These are phyloP conservation scores for Stereocaulon alpinum DNA, from an alignment of 495 filamentous ascomycete genomes.

Conservation along the genomic window DNA sequence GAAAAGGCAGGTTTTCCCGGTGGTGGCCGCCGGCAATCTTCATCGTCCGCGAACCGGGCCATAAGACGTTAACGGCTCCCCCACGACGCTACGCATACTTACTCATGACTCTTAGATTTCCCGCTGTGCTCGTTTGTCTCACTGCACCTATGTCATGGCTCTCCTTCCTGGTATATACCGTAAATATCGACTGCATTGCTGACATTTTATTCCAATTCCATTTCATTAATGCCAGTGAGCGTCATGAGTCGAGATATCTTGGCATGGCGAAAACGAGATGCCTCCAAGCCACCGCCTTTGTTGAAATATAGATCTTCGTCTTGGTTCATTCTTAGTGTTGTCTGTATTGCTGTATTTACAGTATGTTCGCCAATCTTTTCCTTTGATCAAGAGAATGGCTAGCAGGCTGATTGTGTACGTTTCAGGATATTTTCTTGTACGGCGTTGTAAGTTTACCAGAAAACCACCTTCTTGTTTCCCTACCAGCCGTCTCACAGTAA, in stretches of 20 bases:
- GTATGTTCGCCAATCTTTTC: slow-evolving; percentile 19
- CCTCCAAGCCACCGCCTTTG: slow-evolving; percentile 11
- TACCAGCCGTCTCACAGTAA: slow-evolving; percentile 4
- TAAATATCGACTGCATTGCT: no score
- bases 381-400: neutral
- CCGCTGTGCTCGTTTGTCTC: neutral
- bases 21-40: neutral
- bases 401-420: slow-evolving; percentile 10
- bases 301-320: slow-evolving; percentile 31
- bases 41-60: neutral
- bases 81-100: no score
- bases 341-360: slow-evolving; percentile 47
- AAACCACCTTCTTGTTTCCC: neutral
- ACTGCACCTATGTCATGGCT: neutral
- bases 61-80: no score
- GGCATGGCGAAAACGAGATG: slow-evolving; percentile 15
- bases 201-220: no score
- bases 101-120: neutral
- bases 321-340: slow-evolving; percentile 38
- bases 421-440: slow-evolving; percentile 70
- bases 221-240: neutral
- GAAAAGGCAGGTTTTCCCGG: neutral
- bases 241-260: slow-evolving; percentile 14
- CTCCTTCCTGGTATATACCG: neutral
- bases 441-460: slow-evolving; percentile 40